Percentiles rank a stretch among this genome's conserved stretches.
phyloP scores from a whole-genome alignment of 345 rosid species.

The Sapria himalayana region DNA sequence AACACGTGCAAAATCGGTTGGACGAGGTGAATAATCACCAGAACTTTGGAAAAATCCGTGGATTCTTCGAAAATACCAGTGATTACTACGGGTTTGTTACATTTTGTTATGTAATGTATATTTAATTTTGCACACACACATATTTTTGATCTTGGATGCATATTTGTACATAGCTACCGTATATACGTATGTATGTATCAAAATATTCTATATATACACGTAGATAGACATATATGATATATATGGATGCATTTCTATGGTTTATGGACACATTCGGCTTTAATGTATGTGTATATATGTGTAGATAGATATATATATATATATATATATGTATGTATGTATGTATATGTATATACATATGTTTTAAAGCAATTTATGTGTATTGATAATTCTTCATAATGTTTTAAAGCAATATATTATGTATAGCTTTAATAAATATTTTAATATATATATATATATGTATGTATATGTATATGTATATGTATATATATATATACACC shows the following conservation, averaged over 20 bases:
- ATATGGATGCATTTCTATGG: no score
- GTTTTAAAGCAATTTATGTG: no score
- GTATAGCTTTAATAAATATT: no score
- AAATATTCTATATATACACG: not conserved
- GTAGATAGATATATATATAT: not conserved
- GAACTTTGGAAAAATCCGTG: no score
- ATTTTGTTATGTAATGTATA: not conserved
- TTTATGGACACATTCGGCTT: no score
- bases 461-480: not conserved
- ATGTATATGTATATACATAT: not conserved
- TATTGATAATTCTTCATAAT: no score
- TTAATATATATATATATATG: not conserved
- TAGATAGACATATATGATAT: not conserved
- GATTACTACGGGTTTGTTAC: no score
- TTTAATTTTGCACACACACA: not conserved
- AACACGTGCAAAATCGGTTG: no score
- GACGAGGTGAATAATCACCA: no score
- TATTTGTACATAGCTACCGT: not conserved
- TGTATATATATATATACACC: not conserved
- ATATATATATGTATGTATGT: not conserved
- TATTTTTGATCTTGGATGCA: not conserved
- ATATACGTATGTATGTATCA: not conserved
- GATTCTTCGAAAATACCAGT: no score
- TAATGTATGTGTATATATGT: not conserved
- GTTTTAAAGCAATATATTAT: no score